Evolutionary conservation across 176 grass and related monocot genomes (phyloP).

Genomic region (Themeda triandra): DNA sequence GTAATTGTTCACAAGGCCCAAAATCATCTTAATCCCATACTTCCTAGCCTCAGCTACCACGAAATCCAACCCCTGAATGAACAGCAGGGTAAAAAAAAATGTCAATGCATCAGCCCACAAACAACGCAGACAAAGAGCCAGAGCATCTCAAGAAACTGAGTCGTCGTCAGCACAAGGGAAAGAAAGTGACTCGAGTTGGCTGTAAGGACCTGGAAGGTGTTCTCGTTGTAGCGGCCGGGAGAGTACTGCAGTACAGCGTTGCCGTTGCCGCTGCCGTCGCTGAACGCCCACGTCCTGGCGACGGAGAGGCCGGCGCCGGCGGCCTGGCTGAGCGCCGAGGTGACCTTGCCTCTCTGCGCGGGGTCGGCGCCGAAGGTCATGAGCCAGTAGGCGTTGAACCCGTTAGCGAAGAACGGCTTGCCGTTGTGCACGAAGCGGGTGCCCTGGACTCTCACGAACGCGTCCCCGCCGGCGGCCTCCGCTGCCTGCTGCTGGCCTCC

Average conservation of each 20-base stretch:
- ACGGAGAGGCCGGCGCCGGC: slow-evolving; percentile 69
- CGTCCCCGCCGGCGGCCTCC: slow-evolving; percentile 12
- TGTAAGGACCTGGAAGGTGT: slow-evolving; percentile 68
- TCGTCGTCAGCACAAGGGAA: background rate
- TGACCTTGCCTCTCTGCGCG: slow-evolving; percentile 60
- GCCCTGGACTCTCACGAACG: slow-evolving; percentile 62
- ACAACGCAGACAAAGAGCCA: background rate
- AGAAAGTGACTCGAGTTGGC: background rate
- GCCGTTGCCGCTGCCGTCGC: slow-evolving; percentile 66
- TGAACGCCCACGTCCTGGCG: slow-evolving; percentile 91
- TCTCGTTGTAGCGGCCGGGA: slow-evolving; percentile 82
- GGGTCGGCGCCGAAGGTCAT: slow-evolving; percentile 70
- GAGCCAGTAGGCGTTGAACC: slow-evolving; percentile 99
- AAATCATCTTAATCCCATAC: slow-evolving; percentile 65
- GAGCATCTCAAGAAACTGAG: background rate
- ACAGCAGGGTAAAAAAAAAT: background rate
- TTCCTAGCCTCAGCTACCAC: slow-evolving; percentile 78
- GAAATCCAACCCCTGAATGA: slow-evolving; percentile 80
- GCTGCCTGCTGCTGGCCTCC: background rate
- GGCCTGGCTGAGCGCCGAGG: slow-evolving; percentile 51
- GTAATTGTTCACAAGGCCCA: slow-evolving; percentile 89
- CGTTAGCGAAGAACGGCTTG: slow-evolving; percentile 82
- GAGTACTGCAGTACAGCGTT: slow-evolving; percentile 62
- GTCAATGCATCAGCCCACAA: background rate
- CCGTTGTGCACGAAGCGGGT: slow-evolving; percentile 77